Evolutionary conservation across 2,329 filamentous ascomycete species (phyloP), one percentile per base, ranked within the genome.

Genomic region (Clarireedia paspali): DNA sequence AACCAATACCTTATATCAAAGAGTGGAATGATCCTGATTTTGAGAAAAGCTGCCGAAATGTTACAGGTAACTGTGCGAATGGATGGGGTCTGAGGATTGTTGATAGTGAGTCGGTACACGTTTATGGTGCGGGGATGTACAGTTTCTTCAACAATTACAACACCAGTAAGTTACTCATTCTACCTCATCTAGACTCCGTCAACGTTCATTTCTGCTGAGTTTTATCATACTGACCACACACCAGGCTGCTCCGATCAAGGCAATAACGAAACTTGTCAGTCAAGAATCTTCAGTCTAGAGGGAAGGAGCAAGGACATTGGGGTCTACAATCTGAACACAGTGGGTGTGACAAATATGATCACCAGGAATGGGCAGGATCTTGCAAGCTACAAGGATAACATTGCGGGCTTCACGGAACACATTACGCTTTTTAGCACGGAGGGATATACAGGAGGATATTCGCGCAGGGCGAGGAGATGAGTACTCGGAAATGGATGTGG

Each of bases 341-440:
- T 65, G 0, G 63, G 63, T 2, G 46, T 46, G 6, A 55, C 39
- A 4, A 64, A 58, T 40, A 64, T 65, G 63, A 57, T 65, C 17
- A 57, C 57, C 9, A 26, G 53, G n/a, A 49, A 59, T 44, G 61
- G 63, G 2, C 47, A 10, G 14, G 59, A 50, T 46, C 5, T 55
- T 17, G 60, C 58, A 9, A 42, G 49, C 10, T 58, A 57, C 23
- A 40, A 23, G 23, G 60, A 62, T 40, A 64, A 64, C 39, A 14
- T 62, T 23, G 58, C 56, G 44, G 53, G 46, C 2, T 55, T 42
- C n/a, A 17, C 45, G 6, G 26, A 50, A 20, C 46, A 50, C 42
- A 23, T 55, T 55, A 27, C 53, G 14, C n/a, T 55, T 24, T 51
- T 51, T n/a, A 42, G 10, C 14, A 45, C 27, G 3, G 26, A 55